These are phyloP conservation scores for Leishmania braziliensis DNA, from an alignment of 208 protist genomes.

Conservation along the genomic window DNA sequence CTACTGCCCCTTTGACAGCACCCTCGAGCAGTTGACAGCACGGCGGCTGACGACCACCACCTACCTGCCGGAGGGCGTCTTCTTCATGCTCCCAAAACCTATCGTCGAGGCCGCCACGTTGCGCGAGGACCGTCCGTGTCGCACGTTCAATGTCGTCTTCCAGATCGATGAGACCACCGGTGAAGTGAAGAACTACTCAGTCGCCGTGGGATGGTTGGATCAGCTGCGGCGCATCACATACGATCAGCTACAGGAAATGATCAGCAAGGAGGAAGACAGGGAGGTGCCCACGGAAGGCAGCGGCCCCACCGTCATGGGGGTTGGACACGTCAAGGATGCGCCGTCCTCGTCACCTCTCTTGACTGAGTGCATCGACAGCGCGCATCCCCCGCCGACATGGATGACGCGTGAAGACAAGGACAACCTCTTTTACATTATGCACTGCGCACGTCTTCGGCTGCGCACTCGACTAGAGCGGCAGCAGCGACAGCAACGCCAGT, in stretches of 20 bases:
- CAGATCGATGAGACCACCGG: conserved; percentile 69
- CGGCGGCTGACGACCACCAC: conserved; percentile 83
- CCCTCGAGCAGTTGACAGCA: conserved; percentile 83
- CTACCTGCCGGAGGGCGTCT: conserved; percentile 89
- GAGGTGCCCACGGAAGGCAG: not conserved
- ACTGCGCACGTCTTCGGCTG: conserved; percentile 47
- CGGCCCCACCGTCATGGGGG: not conserved
- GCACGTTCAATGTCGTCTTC: conserved; percentile 89
- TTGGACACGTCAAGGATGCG: not conserved
- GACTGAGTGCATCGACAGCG: not conserved
- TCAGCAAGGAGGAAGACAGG: conserved; percentile 30
- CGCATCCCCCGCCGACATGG: conserved; percentile 50
- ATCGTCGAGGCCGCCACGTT: conserved; percentile 88
- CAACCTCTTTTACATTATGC: conserved; percentile 60
- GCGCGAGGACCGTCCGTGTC: conserved; percentile 79
- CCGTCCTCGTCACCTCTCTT: not conserved
- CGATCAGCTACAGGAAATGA: conserved; percentile 74
- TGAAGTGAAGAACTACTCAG: conserved; percentile 73
- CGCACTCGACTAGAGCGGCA: conserved; percentile 40
- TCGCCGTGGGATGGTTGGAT: conserved; percentile 75
- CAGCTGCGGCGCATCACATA: conserved; percentile 88
- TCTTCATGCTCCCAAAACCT: conserved; percentile 88
- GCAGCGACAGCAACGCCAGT: not conserved
- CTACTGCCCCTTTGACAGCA: conserved; percentile 83
- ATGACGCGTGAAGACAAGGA: conserved; percentile 45